phyloP scores from a whole-genome alignment of 441 rosid genomes.

The Metrosideros polymorpha region DNA sequence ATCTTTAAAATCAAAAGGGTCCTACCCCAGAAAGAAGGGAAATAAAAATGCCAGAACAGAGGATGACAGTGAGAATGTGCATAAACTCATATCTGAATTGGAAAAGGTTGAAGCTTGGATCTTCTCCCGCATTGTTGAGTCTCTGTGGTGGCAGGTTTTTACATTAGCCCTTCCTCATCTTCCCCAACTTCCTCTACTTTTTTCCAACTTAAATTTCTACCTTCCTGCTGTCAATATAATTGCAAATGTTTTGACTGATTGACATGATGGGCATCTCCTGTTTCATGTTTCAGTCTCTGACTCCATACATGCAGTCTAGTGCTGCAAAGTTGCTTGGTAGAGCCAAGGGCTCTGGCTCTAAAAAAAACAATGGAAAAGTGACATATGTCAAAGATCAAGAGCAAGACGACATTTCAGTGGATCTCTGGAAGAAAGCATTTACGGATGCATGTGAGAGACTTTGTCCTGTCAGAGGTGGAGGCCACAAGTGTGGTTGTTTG shows the following conservation, averaged over 20 bases:
- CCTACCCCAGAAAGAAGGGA: constrained; percentile 30
- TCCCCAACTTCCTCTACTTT: not conserved
- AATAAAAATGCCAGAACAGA: constrained; percentile 17
- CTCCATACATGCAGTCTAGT: constrained; percentile 83
- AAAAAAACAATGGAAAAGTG: constrained; percentile 34
- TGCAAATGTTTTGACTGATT: not conserved
- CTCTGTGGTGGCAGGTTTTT: constrained; percentile 98
- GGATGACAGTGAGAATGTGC: constrained; percentile 51
- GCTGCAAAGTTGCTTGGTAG: constrained; percentile 35
- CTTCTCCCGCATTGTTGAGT: constrained; percentile 82
- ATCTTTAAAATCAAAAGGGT: constrained; percentile 45
- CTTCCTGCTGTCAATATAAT: not conserved
- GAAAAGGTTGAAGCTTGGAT: constrained; percentile 94
- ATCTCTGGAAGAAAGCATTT: constrained; percentile 92
- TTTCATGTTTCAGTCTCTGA: constrained; percentile 52
- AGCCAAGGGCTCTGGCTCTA: constrained; percentile 28
- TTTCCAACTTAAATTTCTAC: not conserved
- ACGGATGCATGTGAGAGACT: constrained; percentile 89
- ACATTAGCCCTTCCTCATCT: not conserved
- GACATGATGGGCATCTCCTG: constrained; percentile 5
- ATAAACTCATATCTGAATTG: constrained; percentile 42
- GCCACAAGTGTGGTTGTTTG: constrained; percentile 93
- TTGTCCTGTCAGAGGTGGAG: constrained; percentile 90
- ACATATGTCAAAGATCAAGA: constrained; percentile 42
- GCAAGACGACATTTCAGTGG: constrained; percentile 66